Evolutionary conservation across 2,329 filamentous ascomycete species (phyloP), one percentile per base, ranked within the genome.

Genomic region (Bipolaris oryzae): DNA sequence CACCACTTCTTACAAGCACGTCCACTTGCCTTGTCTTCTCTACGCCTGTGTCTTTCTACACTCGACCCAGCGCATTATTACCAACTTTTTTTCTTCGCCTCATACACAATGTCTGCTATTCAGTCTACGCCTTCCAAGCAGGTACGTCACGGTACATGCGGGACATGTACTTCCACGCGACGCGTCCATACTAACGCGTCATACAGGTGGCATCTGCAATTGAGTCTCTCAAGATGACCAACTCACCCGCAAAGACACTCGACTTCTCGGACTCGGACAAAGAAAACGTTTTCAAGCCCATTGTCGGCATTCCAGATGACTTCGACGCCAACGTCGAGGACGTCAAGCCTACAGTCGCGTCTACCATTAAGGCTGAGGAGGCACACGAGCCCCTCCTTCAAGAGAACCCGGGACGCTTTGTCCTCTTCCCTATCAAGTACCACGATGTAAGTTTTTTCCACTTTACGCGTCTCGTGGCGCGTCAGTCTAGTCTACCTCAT

Each of bases 381-480:
- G 84, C 85, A 55, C 85, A 92, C 55, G 95, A 99, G 85, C 95
- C 95, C 55, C 84, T 99, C 50, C 87, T 99, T 6, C 90, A 92
- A 77, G 95, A 98, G 81, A 99, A 99, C 81, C 89, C 92, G 61
- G 87, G 96, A 69, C 91, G 95, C 71, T 99, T 99, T 74, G 95
- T 99, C 57, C 85, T 99, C 61, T 99, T 99, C 82, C 95, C 95
- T 67, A 96, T 99, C 79, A 97, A 97, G 85, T 97, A 98, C 81
- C 93, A 98, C 74, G 94, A 98, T 89, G 94, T 97, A 81, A 80
- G 91, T 85, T 20, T 20, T 37, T 18, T n/a, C 21, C 31, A 20
- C 47, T 37, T 72, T 69, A 80, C 82, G 80, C 78, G 74, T 78
- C 68, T 21, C 37, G 20, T n/a, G 11, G 88, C 89, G 89, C 88